Base-by-base conservation (phyloP, 2,329 filamentous ascomycete species). In the Elsinoe australis region DNA sequence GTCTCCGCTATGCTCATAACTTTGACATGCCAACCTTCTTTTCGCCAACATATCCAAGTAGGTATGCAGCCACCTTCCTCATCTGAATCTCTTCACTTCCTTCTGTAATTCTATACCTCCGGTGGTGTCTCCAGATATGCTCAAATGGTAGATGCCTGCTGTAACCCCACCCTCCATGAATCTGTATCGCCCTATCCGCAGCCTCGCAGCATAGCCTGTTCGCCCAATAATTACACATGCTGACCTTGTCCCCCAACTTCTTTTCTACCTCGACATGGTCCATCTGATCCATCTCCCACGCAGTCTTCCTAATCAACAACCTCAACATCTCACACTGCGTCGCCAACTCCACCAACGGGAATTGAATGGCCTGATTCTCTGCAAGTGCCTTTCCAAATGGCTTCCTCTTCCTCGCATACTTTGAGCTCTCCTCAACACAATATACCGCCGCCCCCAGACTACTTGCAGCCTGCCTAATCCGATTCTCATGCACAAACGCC, bases 221-320 rank as follows among this genome's bases (percentile, higher is more conserved):
- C 0, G 76, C 78, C 69, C 75, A 82, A 59, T 79, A 82, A 56
- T 81, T 82, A 62, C 79, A 82, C 78, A 82, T 81, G 47, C 69
- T 72, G 22, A 82, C 76, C 58, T 79, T 78, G 58, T 79, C 75
- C 18, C 75, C 75, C n/a, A 82, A 64, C 53, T 68, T 69, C 57
- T 67, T 69, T 63, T 81, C 78, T 21, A 82, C 76, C 26, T 74
- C 72, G 5, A 72, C 60, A 52, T 73, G 67, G 14, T 67, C 68
- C 64, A 76, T 70, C 1, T 63, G 64, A 55, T 82, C 79, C 79
- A 82, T 82, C 51, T 80, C 73, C 22, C 70, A 65, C 1, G 78
- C 78, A 1, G 79, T 82, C 55, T 77, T 76, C 39, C 79, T 66
- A 56, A 82, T 80, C 46, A 81, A 63, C 24, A 79, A 67, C 10